Conservation (phyloP, 2,329 filamentous ascomycete genomes). For the Aspergillus bombycis region DNA sequence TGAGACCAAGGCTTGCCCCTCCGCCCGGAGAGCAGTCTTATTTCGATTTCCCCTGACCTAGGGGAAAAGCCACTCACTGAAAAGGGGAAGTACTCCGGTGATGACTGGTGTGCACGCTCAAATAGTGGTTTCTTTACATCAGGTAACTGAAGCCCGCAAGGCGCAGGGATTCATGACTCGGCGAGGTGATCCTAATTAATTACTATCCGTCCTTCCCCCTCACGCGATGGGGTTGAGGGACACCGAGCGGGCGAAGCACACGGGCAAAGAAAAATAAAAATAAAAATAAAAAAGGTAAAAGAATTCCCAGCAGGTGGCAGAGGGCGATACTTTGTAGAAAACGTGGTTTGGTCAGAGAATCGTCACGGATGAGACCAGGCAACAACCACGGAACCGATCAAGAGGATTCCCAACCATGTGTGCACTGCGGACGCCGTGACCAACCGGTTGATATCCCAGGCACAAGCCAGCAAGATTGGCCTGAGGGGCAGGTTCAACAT, state of each 20-base stretch:
- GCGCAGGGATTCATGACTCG: background rate
- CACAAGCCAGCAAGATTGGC: background rate
- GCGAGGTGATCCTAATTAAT: background rate
- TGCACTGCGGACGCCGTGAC: background rate
- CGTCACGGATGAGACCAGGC: no score
- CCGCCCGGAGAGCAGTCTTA: no score
- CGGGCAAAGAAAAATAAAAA: no score
- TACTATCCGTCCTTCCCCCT: background rate
- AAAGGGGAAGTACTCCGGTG: background rate
- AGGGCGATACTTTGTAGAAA: no score
- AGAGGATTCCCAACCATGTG: background rate
- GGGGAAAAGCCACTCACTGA: background rate
- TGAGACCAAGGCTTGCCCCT: background rate
- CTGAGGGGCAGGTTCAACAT: background rate
- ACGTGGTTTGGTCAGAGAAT: no score
- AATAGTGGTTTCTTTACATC: background rate
- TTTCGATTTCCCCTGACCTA: no score
- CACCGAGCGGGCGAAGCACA: background rate
- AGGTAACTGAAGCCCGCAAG: background rate
- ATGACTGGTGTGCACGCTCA: no score
- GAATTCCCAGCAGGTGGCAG: no score
- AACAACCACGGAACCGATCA: background rate
- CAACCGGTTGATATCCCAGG: background rate
- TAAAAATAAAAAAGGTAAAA: no score
- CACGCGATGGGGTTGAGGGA: background rate